phyloP scores from a whole-genome alignment of 2,329 filamentous ascomycete species.

The Talaromyces sp. region DNA sequence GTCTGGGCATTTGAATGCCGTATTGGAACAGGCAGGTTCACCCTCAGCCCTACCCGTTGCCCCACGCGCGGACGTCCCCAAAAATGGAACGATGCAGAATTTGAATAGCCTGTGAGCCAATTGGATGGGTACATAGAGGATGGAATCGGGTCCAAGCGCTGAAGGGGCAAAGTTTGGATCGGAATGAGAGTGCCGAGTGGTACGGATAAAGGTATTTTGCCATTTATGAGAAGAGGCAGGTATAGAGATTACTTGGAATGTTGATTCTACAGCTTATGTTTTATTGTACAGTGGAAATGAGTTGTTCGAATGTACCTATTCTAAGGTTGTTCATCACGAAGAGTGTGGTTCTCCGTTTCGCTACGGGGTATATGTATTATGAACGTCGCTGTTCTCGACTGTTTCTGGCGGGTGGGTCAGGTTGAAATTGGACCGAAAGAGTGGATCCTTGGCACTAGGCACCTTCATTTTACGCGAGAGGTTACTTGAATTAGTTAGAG shows the following conservation, averaged over 20 bases:
- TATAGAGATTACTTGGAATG: too few relatives aligned
- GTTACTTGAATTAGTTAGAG: neutral
- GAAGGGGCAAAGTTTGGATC: neutral
- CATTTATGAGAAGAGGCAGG: too few relatives aligned
- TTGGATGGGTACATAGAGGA: neutral
- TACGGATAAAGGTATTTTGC: neutral
- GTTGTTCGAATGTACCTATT: neutral
- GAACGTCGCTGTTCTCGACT: too few relatives aligned
- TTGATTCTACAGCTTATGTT: neutral
- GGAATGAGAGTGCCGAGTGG: neutral
- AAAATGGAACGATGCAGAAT: slow-evolving; percentile 3
- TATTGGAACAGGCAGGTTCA: slow-evolving; percentile 1
- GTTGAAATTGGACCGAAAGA: neutral
- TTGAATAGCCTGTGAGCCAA: neutral
- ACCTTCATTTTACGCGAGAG: slow-evolving; percentile 2
- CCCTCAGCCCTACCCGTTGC: slow-evolving; percentile 21
- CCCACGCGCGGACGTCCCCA: slow-evolving; percentile 1
- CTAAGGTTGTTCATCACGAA: neutral
- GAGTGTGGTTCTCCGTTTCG: too few relatives aligned
- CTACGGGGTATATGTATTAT: too few relatives aligned
- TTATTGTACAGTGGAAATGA: neutral
- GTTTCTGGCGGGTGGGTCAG: neutral
- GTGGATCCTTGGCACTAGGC: slow-evolving; percentile 5
- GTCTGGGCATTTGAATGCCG: too few relatives aligned
- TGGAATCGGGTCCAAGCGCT: neutral